phyloP scores from a whole-genome alignment of 345 rosid genomes.

The Leavenworthia alabamica region DNA sequence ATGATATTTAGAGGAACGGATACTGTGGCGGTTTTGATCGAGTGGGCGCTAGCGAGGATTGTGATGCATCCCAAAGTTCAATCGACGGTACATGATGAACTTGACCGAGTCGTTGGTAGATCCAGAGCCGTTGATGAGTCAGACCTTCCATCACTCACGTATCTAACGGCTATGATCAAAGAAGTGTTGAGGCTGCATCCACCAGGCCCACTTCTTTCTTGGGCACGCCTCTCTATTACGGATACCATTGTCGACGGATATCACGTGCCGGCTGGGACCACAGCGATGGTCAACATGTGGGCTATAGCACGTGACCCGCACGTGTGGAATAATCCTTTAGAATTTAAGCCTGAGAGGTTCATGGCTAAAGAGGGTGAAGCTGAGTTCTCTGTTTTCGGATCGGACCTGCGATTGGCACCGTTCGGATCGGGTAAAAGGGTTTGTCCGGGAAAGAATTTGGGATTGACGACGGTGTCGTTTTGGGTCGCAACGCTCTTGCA shows the following conservation, averaged over 20 bases:
- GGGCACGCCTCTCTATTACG: constrained; percentile 75
- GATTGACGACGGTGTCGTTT: constrained; percentile 51
- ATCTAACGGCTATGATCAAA: constrained; percentile 66
- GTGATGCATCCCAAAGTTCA: constrained; percentile 58
- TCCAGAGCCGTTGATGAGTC: constrained; percentile 51
- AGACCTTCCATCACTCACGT: constrained; percentile 38
- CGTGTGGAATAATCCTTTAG: constrained; percentile 57
- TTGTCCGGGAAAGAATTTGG: constrained; percentile 81
- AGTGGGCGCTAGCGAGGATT: constrained; percentile 85
- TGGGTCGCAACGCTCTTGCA: constrained; percentile 69
- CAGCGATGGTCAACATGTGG: constrained; percentile 98
- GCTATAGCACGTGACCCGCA: constrained; percentile 73
- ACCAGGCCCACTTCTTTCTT: constrained; percentile 88
- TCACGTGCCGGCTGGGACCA: constrained; percentile 81
- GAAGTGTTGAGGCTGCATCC: constrained; percentile 84
- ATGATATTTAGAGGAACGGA: constrained; percentile 92
- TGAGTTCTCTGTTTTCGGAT: constrained; percentile 68
- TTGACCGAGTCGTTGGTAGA: constrained; percentile 57
- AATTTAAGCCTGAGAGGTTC: constrained; percentile 66
- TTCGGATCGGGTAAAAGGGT: constrained; percentile 85
- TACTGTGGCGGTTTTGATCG: constrained; percentile 77
- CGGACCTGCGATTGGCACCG: constrained; percentile 82
- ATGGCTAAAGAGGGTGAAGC: constrained; percentile 32
- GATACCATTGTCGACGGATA: constrained; percentile 66
- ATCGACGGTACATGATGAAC: constrained; percentile 61